phyloP scores from a whole-genome alignment of 1,284 basidiomycete genomes.

The Mycena sp. region DNA sequence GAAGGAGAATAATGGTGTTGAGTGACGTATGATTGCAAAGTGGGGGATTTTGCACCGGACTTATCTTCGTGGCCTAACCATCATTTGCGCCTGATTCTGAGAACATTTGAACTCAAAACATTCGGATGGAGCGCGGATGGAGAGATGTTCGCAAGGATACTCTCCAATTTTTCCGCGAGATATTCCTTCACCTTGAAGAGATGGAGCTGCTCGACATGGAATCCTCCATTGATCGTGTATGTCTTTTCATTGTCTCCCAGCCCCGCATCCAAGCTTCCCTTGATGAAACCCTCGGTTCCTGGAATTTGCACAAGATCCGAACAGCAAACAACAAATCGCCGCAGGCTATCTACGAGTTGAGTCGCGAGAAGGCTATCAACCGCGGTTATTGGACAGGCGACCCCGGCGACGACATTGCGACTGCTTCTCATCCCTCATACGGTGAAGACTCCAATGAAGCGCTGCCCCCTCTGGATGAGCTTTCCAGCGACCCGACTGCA shows the following conservation, averaged over 20 bases:
- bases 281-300: conserved; percentile 20
- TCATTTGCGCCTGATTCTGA: too few relatives aligned
- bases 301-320: conserved; percentile 30
- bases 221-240: conserved; percentile 18
- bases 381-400: conserved; percentile 32
- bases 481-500: not conserved
- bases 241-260: conserved; percentile 11
- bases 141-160: conserved; percentile 15
- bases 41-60: conserved; percentile 15
- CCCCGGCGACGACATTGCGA: conserved; percentile 24
- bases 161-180: conserved; percentile 26
- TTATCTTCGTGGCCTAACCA: conserved; percentile 11
- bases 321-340: conserved; percentile 28
- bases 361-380: conserved; percentile 21
- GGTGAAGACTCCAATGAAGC: conserved; percentile 3
- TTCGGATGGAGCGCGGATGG: conserved; percentile 14
- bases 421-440: conserved; percentile 3
- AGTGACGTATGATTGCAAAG: not conserved
- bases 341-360: conserved; percentile 29
- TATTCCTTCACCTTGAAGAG: conserved; percentile 26
- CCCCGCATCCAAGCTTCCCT: conserved; percentile 29
- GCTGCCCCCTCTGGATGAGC: not conserved
- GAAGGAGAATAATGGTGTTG: conserved; percentile 20
- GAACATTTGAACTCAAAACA: not conserved
- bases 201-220: conserved; percentile 26